Base-by-base conservation (phyloP, 371 early-diverging fungal genomes). In the Apophysomyces sp. region DNA sequence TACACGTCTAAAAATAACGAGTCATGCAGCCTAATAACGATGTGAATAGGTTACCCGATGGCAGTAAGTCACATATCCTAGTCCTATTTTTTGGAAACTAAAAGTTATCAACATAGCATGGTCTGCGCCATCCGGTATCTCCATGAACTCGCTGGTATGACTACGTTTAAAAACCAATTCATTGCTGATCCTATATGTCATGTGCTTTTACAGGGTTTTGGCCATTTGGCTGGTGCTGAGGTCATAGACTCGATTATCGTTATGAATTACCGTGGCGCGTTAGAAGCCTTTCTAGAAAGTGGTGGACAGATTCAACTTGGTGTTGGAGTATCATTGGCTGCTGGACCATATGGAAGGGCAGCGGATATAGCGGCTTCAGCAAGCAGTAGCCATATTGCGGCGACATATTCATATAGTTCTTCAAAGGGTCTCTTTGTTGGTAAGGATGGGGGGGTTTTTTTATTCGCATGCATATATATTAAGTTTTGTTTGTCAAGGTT, bases 71-170 rank as follows among this genome's bases (percentile, higher is more conserved):
- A 53, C 18, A 16, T 41, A n/a, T n/a, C 6, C 7, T 7, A 0
- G 13, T 11, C 5, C 41, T 41, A 34, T 41, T n/a, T 18, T 41
- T 16, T 52, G 8, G 12, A 40, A 15, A 21, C 21, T 13, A 16
- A 24, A 21, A 49, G 9, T 8, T 36, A 16, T 29, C 27, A 32
- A 60, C 53, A 55, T 60, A 77, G 77, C 62, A 57, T 78, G 78
- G 78, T 74, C 75, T 11, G 78, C 78, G 0, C 78, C 78, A 37
- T 78, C 78, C 34, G 78, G 75, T 28, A 63, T 78, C n/a, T 66
- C 71, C 36, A 69, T 74, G 64, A 65, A 63, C 3, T 68, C 75
- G 15, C 5, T 78, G 4, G 78, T 77, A 73, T 66, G 65, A 3
- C 11, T 7, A 54, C 8, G 12, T 3, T 55, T 16, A 15, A 39